A percentile compares a stretch with the other conserved stretches of the same genome.
phyloP scores from a whole-genome alignment of 2,329 filamentous ascomycete species.

The Epichloe coenophiala region DNA sequence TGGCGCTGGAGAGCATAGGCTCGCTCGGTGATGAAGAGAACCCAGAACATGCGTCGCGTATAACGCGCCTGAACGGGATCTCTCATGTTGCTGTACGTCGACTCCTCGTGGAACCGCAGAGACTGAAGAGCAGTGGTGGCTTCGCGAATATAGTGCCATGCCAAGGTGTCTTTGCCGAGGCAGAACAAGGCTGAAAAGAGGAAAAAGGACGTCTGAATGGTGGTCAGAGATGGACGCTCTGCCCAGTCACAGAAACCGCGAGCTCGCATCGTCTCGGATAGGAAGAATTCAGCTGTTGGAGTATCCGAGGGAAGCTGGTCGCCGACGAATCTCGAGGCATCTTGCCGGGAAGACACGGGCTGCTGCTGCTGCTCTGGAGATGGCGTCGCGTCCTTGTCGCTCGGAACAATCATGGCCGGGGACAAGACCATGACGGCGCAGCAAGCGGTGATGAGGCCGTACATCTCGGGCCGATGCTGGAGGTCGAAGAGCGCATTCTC shows the following conservation, averaged over 20 bases:
- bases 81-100: slow-evolving; percentile 8
- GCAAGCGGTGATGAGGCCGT: slow-evolving; percentile 14
- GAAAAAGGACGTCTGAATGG: slow-evolving; percentile 20
- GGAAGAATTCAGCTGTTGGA: slow-evolving; percentile 12
- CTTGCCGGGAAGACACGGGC: neutral
- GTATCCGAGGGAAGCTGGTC: neutral
- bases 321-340: neutral
- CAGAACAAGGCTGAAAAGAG: slow-evolving; percentile 18
- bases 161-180: slow-evolving; percentile 18
- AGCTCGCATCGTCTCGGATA: slow-evolving; percentile 15
- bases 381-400: neutral
- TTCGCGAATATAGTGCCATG: slow-evolving; percentile 20
- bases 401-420: slow-evolving; percentile 12
- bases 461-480: slow-evolving; percentile 10
- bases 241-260: slow-evolving; percentile 12
- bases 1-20: slow-evolving; percentile 19
- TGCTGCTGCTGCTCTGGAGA: no score
- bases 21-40: slow-evolving; percentile 20
- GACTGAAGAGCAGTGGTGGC: slow-evolving; percentile 16
- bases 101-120: slow-evolving; percentile 16
- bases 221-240: slow-evolving; percentile 14
- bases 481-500: slow-evolving; percentile 8
- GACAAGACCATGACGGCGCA: slow-evolving; percentile 17
- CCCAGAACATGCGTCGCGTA: slow-evolving; percentile 15
- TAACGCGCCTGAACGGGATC: slow-evolving; percentile 8